Percentiles rank a stretch among this genome's conserved stretches.
These are phyloP conservation scores for Ilex aquifolium DNA, from an alignment of 257 asterid species.

Conservation along the genomic window DNA sequence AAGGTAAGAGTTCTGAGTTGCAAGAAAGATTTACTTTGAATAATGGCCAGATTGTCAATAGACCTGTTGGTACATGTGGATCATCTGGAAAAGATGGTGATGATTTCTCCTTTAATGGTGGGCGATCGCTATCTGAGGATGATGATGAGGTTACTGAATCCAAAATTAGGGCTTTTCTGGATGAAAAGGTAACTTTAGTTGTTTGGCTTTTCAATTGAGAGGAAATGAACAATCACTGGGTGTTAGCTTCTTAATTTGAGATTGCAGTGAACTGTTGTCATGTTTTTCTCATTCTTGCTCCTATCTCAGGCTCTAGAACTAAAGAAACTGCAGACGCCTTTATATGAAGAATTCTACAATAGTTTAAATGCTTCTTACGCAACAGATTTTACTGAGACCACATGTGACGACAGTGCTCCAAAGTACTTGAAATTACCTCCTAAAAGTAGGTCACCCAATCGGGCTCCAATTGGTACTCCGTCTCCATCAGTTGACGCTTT, in stretches of 20 bases:
- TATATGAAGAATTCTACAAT: constrained; percentile 34
- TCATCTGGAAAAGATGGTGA: constrained; percentile 16
- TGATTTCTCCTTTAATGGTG: constrained; percentile 13
- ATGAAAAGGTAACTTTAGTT: constrained; percentile 26
- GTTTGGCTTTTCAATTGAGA: background rate
- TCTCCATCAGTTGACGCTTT: constrained; percentile 17
- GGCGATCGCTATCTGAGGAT: constrained; percentile 30
- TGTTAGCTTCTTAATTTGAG: background rate
- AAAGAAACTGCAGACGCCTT: constrained; percentile 34
- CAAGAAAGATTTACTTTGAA: constrained; percentile 4
- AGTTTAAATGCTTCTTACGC: constrained; percentile 32
- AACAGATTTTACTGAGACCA: constrained; percentile 19
- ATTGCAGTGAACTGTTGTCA: background rate
- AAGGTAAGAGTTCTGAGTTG: constrained; percentile 8
- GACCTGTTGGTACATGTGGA: constrained; percentile 8
- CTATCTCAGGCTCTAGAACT: constrained; percentile 26
- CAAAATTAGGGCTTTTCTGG: constrained; percentile 33
- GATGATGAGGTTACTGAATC: constrained; percentile 41
- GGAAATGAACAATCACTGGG: background rate
- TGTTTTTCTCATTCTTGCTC: background rate
- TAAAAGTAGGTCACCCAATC: constrained; percentile 36
- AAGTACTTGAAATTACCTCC: constrained; percentile 35
- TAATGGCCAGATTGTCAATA: constrained; percentile 10
- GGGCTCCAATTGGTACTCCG: constrained; percentile 9
- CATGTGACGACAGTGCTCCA: constrained; percentile 22